Conservation (phyloP, 2,329 filamentous ascomycete species). For the Fusarium acutatum region DNA sequence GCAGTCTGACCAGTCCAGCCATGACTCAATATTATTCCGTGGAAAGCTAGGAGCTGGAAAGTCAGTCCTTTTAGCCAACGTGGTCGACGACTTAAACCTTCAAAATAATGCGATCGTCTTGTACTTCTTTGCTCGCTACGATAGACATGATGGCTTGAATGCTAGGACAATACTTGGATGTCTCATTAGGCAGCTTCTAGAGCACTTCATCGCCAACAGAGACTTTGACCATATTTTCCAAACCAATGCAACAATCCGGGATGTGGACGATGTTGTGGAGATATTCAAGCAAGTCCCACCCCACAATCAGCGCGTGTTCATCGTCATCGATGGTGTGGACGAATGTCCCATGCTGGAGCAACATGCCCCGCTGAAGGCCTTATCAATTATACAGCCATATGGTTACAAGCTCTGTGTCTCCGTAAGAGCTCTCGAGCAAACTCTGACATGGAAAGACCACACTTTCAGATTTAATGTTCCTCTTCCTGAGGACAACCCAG, state of each 20-base stretch:
- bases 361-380: not conserved
- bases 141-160: slow-evolving; percentile 42
- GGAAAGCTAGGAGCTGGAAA: slow-evolving; percentile 57
- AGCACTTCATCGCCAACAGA: accelerated
- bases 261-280: not conserved
- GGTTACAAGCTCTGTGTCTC: not conserved
- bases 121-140: slow-evolving; percentile 48
- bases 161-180: slow-evolving; percentile 45
- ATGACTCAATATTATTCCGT: slow-evolving; percentile 45
- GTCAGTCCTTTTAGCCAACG: slow-evolving; percentile 55
- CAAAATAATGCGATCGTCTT: not conserved
- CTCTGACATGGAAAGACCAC: not conserved
- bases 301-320: not conserved
- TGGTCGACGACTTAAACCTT: slow-evolving; percentile 50
- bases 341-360: slow-evolving; percentile 4
- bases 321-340: slow-evolving; percentile 31
- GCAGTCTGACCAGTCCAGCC: not conserved
- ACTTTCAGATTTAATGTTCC: not conserved
- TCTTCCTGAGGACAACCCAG: slow-evolving; percentile 36
- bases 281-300: not conserved
- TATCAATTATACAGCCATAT: not conserved
- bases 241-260: accelerated
- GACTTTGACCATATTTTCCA: not conserved
- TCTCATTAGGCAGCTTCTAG: slow-evolving; percentile 47
- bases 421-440: not conserved